Evolutionary conservation across 2,329 filamentous ascomycete species (phyloP).

Genomic region (Neurospora sp.): DNA sequence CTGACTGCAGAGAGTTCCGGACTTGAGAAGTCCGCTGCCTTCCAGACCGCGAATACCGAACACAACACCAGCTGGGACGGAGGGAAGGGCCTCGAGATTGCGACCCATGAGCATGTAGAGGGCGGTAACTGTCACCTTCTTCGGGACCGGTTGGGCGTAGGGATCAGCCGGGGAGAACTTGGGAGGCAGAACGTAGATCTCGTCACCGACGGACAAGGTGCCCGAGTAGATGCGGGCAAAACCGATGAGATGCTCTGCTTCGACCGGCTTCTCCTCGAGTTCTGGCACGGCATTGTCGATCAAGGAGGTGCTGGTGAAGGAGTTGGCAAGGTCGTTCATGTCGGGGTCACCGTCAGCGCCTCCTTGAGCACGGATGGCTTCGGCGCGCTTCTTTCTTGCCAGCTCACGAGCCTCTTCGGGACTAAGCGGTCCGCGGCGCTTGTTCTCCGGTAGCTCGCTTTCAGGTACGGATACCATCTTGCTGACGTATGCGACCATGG

Average conservation of each 20-base stretch:
- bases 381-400: conserved; percentile 78
- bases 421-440: conserved; percentile 64
- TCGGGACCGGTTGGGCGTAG: conserved; percentile 60
- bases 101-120: conserved; percentile 96
- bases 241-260: conserved; percentile 83
- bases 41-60: conserved; percentile 92
- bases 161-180: conserved; percentile 83
- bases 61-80: conserved; percentile 86
- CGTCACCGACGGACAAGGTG: conserved; percentile 78
- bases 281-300: conserved; percentile 37
- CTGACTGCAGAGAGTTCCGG: conserved; percentile 83
- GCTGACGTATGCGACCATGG: conserved; percentile 89
- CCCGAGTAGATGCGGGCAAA: conserved; percentile 94
- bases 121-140: conserved; percentile 75
- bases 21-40: conserved; percentile 80
- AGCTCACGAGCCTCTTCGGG: conserved; percentile 86
- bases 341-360: conserved; percentile 36
- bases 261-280: conserved; percentile 48
- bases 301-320: conserved; percentile 52
- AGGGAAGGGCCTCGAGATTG: conserved; percentile 69
- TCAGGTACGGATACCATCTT: conserved; percentile 96
- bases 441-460: conserved; percentile 84
- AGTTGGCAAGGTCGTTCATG: conserved; percentile 46
- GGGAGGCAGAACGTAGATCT: conserved; percentile 81
- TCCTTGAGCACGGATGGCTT: conserved; percentile 72